Base-by-base conservation (phyloP, 1,139 yeast species). In the Meyerozyma carpophila region DNA sequence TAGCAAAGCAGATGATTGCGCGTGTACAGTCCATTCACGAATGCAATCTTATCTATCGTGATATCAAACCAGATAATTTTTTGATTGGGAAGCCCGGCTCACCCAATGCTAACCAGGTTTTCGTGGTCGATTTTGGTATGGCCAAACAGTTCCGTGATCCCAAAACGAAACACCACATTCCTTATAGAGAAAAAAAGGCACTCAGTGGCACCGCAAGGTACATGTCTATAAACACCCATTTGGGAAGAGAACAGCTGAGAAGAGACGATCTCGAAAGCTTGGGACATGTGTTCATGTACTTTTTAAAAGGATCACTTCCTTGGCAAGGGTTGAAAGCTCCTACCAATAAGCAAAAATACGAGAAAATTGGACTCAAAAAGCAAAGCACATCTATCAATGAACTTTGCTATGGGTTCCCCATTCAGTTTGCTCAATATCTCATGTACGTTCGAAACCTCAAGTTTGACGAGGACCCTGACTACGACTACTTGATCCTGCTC, bases 291-390 rank as follows among this genome's bases (percentile, higher is more conserved):
- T 80, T 80, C 52, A 73, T 80, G 70, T 80, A 80, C 59, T 80
- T 80, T 50, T 62, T 79, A 42, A 68, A 81, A 48, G 85, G 85
- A n/a, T 73, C 77, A 41, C 66, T 78, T 48, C 84, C 84, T 39
- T 93, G 98, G 98, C 84, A 78, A 58, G 81, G 82, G 14, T 61
- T 75, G 53, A 91, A 91, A 67, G 98, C 98, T n/a, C 95, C 96
- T 51, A 90, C 95, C 36, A 93, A 93, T 70, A 93, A 93, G 68
- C 90, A 87, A 61, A 93, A 93, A 66, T 85, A 85, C 61, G 94
- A 85, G 60, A 85, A 84, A 58, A 85, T 85, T 56, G 94, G 94
- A 39, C 81, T 83, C 57, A 84, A 84, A 65, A 85, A 85, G 57
- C 81, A 84, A 61, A 70, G 82, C 2, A 85, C 94, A 0, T 79